Evolutionary conservation across 2,329 filamentous ascomycete species (phyloP), one percentile per base, ranked within the genome.

Genomic region (Neobulgaria alba): DNA sequence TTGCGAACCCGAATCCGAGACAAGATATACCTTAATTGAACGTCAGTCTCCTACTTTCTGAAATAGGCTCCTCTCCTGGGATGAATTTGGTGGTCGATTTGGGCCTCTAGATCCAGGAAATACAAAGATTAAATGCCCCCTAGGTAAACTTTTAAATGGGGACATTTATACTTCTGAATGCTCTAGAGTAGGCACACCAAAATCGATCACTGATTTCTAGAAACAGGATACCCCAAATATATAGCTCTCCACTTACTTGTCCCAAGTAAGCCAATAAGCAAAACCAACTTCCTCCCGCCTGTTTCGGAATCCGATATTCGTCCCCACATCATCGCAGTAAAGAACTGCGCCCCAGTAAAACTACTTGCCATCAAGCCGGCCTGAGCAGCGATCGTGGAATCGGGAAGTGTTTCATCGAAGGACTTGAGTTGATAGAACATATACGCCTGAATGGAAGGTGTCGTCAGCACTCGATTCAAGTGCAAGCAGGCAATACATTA

Each of bases 401-500:
- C 66, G 0, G 74, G 62, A 10, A 75, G 63, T 8, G 54, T 61
- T 0, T 68, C 64, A 43, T 74, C 66, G 53, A 94, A 90, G 43
- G 81, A 90, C 52, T 77, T 79, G n/a, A 95, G 73, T 60, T 92
- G 85, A 61, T 90, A 93, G 63, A 86, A 93, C 68, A 87, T 71
- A 59, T 86, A 86, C 2, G 79, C 73, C 43, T 79, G 17, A 5
- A 17, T n/a, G n/a, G 30, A 33, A 66, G 3, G 58, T 5, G 67
- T 72, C 10, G 77, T 82, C 18, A 54, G 45, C 30, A 39, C 30
- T 29, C 10, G 1, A 35, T 18, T 20, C n/a, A 29, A 19, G 5
- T 4, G 15, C 4, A 12, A 20, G 5, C 8, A 20, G 10, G 10
- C 29, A 1, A 10, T 10, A n/a, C n/a, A n/a, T n/a, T n/a, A n/a